These are phyloP conservation scores for Paratrimastix pyriformis DNA, from an alignment of 78 protist genomes.

Conservation along the genomic window DNA sequence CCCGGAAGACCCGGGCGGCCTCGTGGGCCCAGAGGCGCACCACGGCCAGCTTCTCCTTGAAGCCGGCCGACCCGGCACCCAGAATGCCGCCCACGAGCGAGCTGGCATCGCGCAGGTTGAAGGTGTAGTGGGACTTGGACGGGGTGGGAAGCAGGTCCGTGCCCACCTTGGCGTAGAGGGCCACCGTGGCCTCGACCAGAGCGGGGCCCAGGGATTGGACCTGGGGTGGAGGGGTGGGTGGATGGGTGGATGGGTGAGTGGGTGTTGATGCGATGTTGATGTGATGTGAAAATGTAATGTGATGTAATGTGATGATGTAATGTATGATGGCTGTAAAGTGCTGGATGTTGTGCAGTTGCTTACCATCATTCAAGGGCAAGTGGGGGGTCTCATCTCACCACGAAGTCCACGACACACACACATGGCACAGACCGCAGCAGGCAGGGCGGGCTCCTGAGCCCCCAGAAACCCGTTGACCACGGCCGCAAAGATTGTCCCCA, in stretches of 20 bases:
- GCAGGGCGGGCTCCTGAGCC: background rate
- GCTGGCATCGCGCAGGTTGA: slow-evolving; percentile 69
- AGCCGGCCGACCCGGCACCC: background rate
- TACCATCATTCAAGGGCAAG: too few species aligned
- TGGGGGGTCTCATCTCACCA: too few species aligned
- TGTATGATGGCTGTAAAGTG: too few species aligned
- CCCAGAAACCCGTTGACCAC: slow-evolving; percentile 51
- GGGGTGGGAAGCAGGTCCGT: slow-evolving; percentile 60
- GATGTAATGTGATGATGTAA: too few species aligned
- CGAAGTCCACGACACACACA: too few species aligned
- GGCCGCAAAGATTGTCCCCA: slow-evolving; percentile 44
- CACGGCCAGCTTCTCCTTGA: background rate
- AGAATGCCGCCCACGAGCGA: slow-evolving; percentile 50
- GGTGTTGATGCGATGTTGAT: too few species aligned
- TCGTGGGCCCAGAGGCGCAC: slow-evolving; percentile 50
- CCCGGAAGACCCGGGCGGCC: slow-evolving; percentile 31
- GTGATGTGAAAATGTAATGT: too few species aligned
- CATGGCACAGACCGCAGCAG: background rate
- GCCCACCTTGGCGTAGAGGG: slow-evolving; percentile 35
- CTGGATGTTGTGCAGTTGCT: too few species aligned
- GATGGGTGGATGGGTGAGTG: too few species aligned
- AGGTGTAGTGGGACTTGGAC: slow-evolving; percentile 70
- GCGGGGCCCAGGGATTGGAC: slow-evolving; percentile 9
- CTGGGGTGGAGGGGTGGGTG: background rate
- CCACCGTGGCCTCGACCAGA: slow-evolving; percentile 41